Evolutionary conservation across 2,329 filamentous ascomycete species (phyloP).

Genomic region (Penicillium oxalicum): DNA sequence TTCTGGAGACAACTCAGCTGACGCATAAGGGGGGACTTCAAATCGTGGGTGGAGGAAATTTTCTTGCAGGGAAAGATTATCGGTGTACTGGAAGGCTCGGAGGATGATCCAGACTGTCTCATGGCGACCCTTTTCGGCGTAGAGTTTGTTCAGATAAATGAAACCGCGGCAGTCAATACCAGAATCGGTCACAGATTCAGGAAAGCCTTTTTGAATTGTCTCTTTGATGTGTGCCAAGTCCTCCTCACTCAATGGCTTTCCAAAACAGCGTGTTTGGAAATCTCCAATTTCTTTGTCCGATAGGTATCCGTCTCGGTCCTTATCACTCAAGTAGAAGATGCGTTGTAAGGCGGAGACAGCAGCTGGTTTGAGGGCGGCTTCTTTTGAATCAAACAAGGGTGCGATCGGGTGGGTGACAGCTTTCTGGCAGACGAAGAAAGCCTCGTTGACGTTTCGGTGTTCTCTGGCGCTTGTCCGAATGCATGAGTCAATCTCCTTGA

Average conservation of each 20-base stretch:
- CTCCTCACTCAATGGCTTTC: conserved; percentile 71
- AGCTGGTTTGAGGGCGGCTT: conserved; percentile 77
- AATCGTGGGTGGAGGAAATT: conserved; percentile 88
- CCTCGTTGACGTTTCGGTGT: conserved; percentile 89
- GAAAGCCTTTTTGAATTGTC: conserved; percentile 66
- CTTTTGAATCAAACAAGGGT: conserved; percentile 93
- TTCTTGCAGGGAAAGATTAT: conserved; percentile 86
- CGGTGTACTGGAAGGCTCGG: conserved; percentile 90
- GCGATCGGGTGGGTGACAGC: conserved; percentile 96
- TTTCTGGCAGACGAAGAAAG: conserved; percentile 97
- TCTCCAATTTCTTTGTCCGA: conserved; percentile 85
- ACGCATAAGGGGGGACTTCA: conserved; percentile 86
- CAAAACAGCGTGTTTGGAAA: conserved; percentile 88
- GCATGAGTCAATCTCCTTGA: conserved; percentile 97
- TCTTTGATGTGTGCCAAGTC: conserved; percentile 89
- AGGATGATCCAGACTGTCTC: conserved; percentile 98
- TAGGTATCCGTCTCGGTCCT: conserved; percentile 88
- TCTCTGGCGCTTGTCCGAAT: conserved; percentile 90
- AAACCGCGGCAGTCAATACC: conserved; percentile 83
- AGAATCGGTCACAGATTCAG: conserved; percentile 55
- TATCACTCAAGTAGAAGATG: conserved; percentile 94
- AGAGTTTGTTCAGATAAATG: conserved; percentile 86
- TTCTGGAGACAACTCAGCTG: conserved; percentile 85
- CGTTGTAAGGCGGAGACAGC: conserved; percentile 79
- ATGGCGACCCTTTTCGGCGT: conserved; percentile 93